Conservation (phyloP, 345 rosid genomes). For the Barbarea vulgaris region DNA sequence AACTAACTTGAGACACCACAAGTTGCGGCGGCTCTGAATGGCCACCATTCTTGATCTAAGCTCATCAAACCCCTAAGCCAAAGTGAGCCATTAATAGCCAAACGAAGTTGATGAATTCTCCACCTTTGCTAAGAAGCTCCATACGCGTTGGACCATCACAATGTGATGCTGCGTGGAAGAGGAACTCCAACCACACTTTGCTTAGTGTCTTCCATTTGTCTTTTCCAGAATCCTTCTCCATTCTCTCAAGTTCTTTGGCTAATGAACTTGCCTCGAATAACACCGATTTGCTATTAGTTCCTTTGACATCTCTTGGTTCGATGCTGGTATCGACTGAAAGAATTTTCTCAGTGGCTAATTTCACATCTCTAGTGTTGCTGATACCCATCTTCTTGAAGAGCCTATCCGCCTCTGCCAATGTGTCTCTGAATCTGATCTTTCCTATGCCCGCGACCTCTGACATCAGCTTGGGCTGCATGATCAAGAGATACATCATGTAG, state of each 20-base stretch:
- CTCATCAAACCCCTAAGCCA: constrained; percentile 45
- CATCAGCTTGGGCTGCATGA: constrained; percentile 32
- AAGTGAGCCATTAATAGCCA: constrained; percentile 63
- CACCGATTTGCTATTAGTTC: constrained; percentile 42
- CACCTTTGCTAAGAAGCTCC: constrained; percentile 48
- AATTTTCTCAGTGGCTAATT: constrained; percentile 4
- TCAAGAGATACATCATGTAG: constrained; percentile 44
- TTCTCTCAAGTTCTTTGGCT: constrained; percentile 29
- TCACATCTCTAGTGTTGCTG: background rate
- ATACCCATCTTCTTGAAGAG: constrained; percentile 6
- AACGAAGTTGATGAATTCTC: constrained; percentile 53
- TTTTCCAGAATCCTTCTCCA: background rate
- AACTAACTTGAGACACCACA: background rate
- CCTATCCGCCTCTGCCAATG: constrained; percentile 30
- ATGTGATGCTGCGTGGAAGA: constrained; percentile 32
- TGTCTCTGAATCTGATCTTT: constrained; percentile 40
- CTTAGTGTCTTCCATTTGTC: constrained; percentile 22
- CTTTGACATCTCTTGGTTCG: constrained; percentile 34
- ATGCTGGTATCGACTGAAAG: constrained; percentile 27
- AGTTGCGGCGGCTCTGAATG: constrained; percentile 38
- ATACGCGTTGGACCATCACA: constrained; percentile 34
- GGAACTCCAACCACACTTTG: constrained; percentile 32
- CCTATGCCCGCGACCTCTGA: constrained; percentile 40
- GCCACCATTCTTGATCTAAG: constrained; percentile 42
- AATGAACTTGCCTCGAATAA: constrained; percentile 39